Evolutionary conservation across 345 rosid species (phyloP).

Genomic region (Arabidopsis arenosa): DNA sequence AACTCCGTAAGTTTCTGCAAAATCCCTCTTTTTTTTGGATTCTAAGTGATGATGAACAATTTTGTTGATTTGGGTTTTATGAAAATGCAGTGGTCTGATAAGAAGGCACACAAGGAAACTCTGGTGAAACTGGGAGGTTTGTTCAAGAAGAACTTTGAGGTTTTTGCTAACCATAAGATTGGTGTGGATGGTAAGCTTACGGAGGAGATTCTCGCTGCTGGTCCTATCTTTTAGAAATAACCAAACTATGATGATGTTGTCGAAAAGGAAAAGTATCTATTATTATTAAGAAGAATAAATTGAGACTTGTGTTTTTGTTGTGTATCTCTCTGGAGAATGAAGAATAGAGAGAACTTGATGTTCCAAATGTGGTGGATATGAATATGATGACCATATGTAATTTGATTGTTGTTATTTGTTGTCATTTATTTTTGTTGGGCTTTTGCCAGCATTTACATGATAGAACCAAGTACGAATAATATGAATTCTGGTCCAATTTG

Average conservation of each 20-base stretch:
- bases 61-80: neutral
- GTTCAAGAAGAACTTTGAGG: conserved; percentile 81
- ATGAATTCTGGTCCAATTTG: too few species aligned
- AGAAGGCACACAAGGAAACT: conserved; percentile 77
- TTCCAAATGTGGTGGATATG: neutral
- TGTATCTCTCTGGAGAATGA: neutral
- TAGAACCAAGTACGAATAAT: too few species aligned
- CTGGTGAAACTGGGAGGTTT: conserved; percentile 84
- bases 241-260: conserved; percentile 16
- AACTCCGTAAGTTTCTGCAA: conserved; percentile 64
- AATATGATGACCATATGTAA: neutral
- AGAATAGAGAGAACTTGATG: neutral
- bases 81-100: conserved; percentile 75
- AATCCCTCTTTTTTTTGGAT: neutral
- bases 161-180: conserved; percentile 75
- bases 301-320: conserved; percentile 2
- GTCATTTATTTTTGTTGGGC: neutral
- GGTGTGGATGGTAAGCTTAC: conserved; percentile 80
- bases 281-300: conserved; percentile 22
- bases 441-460: too few species aligned
- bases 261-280: neutral
- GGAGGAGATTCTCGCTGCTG: conserved; percentile 83
- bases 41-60: neutral
- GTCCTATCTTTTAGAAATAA: conserved; percentile 65
- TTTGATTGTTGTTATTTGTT: neutral